Evolutionary conservation across 1,139 yeast species (phyloP).

Genomic region (Kodamaea ohmeri): DNA sequence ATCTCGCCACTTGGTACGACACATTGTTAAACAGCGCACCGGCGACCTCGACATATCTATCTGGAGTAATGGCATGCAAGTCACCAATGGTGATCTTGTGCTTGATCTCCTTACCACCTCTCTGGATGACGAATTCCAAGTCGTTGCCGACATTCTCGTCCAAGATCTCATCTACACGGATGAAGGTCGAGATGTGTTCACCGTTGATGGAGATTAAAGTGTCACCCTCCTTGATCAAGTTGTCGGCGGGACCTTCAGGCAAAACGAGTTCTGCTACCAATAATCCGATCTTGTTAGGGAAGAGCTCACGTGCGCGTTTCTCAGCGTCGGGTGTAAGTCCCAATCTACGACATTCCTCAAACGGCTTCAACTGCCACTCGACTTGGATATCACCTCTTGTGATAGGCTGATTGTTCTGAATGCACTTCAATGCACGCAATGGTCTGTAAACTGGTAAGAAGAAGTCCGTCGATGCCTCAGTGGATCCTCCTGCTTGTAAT

Average conservation of each 20-base stretch:
- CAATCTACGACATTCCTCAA: conserved; percentile 83
- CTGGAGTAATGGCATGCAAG: conserved; percentile 79
- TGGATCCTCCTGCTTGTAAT: conserved; percentile 89
- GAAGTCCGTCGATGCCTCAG: conserved; percentile 90
- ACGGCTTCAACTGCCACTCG: conserved; percentile 85
- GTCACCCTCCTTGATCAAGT: conserved; percentile 78
- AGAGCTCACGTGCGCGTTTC: conserved; percentile 58
- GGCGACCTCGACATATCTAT: conserved; percentile 73
- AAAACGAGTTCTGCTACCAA: conserved; percentile 80
- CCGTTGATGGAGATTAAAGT: conserved; percentile 73
- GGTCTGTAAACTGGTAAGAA: conserved; percentile 86
- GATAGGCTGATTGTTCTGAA: conserved; percentile 57
- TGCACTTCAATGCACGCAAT: conserved; percentile 71
- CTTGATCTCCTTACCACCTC: conserved; percentile 61
- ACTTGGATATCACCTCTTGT: conserved; percentile 82
- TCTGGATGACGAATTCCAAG: conserved; percentile 61
- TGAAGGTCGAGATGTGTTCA: conserved; percentile 62
- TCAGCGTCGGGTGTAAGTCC: conserved; percentile 81
- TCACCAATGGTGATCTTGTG: conserved; percentile 63
- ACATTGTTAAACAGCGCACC: conserved; percentile 86
- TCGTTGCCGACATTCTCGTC: conserved; percentile 66
- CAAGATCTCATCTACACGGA: conserved; percentile 79
- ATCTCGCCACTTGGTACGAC: conserved; percentile 85
- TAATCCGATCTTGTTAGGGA: conserved; percentile 77
- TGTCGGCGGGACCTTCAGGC: conserved; percentile 87